Evolutionary conservation across 257 asterid genomes (phyloP), one percentile per base, ranked within the genome.

Genomic region (Striga asiatica): DNA sequence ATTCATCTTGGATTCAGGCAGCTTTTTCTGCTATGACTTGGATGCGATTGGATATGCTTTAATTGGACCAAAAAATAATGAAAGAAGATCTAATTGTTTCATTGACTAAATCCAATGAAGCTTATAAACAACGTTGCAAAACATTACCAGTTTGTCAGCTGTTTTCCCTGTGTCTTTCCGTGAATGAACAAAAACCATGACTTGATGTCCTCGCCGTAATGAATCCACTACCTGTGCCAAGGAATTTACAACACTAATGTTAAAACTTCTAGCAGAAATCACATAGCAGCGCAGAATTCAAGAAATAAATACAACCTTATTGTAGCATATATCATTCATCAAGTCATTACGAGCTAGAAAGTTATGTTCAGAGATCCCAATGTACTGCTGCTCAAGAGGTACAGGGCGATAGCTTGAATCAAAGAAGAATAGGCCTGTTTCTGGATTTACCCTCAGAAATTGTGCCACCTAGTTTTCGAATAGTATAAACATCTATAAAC

Each of bases 391-490:
- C 66, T 93, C 94, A 50, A 91, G 96, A 66, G 98, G 98, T 18
- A 91, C 98, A 19, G 98, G 98, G 47, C 97, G 94, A 65, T 87
- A 91, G 80, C 93, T 78, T 61, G 97, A 77, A 74, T 87, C 97
- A 24, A 91, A 91, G 86, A 82, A 91, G 76, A 91, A 91, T 16
- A 91, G 77, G 51, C 98, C 98, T 61, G 81, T 60, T 19, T 91
- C 98, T 60, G 93, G 73, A 77, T 88, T 91, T 60, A 91, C 95
- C 76, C 98, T 88, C 72, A 91, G 77, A 76, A 91, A 91, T 61
- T 91, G 95, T 60, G 97, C 94, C 67, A 91, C 98, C 98, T 91
- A 69, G 32, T 49, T 64, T 68, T 69, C 61, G 60, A 64, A 41
- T 43, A 49, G 64, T 56, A 61, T 54, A 19, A 49, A 14, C 31